Base-by-base conservation (phyloP, 2,329 filamentous ascomycete genomes). In the Fusarium sarcochroum region DNA sequence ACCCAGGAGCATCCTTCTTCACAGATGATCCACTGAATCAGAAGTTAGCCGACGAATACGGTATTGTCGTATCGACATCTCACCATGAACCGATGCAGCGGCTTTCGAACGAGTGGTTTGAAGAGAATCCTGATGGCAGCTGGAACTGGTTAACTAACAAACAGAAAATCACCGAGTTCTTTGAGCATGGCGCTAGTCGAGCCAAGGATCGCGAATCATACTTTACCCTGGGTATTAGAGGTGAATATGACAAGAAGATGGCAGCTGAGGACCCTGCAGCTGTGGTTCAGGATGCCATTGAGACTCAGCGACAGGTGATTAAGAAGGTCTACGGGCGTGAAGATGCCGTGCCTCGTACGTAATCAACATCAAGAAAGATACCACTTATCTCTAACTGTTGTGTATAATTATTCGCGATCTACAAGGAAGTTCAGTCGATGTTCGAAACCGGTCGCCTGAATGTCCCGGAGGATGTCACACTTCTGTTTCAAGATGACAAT, bases 391-490 rank as follows among this genome's bases (percentile, higher is more conserved):
- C 55, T 67, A 6, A 67, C 2, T 10, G 0, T 7, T n/a, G 3
- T 0, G 2, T 79, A 69, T 87, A 91, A 73, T 82, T 90, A 56
- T 86, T 89, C 81, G 89, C 88, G 13, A 75, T 91, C 32, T 91
- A 91, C 72, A 90, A 90, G 58, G 89, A 91, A 61, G 87, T 91
- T 0, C 86, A 88, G 68, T 84, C 84, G 13, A 89, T 90, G 64
- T 90, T 88, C 37, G 86, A 91, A 48, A 82, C 83, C 1, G 88
- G 88, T 1, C 34, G 66, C 1, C 81, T 90, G 65, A 76, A 81
- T 2, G 84, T 90, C 0, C 86, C 88, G 0, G 87, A 90, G 3
- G 85, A 90, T 66, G 83, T 91, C 8, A 90, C 86, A 0, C 77
- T 91, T 3, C 77, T 91, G 0, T 90, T 88, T 76, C 82, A 87